Evolutionary conservation across 139 green algal species (phyloP).

Genomic region (Picochlorum sp.): DNA sequence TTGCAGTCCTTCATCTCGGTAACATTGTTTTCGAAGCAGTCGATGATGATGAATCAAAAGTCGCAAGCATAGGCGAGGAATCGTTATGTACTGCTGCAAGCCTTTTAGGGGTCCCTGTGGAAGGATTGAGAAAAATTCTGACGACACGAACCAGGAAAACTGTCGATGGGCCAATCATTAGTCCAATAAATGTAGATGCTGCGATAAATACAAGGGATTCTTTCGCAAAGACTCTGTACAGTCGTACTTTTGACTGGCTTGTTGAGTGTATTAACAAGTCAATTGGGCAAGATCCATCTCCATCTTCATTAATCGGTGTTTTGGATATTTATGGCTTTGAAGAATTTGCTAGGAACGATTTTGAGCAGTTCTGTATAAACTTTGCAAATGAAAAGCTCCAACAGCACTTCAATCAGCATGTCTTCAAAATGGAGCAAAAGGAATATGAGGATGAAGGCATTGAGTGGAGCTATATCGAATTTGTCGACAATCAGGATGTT

Average conservation of each 20-base stretch:
- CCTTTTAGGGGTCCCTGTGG: conserved; percentile 64
- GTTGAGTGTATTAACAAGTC: conserved; percentile 69
- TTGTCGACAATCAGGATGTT: conserved; percentile 97
- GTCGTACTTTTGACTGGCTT: conserved; percentile 95
- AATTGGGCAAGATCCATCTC: conserved; percentile 59
- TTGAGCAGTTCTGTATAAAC: conserved; percentile 99
- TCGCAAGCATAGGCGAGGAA: conserved; percentile 17
- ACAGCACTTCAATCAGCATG: conserved; percentile 99
- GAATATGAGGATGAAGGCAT: conserved; percentile 97
- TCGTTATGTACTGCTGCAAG: conserved; percentile 44
- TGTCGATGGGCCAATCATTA: conserved; percentile 81
- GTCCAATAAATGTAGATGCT: conserved; percentile 69
- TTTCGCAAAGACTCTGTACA: conserved; percentile 93
- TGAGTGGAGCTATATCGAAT: conserved; percentile 98
- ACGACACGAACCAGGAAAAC: conserved; percentile 85
- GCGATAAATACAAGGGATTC: conserved; percentile 84
- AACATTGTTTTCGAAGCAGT: conserved; percentile 75
- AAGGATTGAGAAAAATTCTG: conserved; percentile 73
- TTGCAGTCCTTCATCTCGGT: conserved; percentile 92
- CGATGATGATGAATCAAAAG: conserved; percentile 26
- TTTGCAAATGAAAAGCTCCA: conserved; percentile 98
- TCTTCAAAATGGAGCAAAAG: conserved; percentile 99
- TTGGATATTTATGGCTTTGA: conserved; percentile 98
- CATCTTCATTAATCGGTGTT: conserved; percentile 67
- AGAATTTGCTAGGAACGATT: conserved; percentile 83